Evolutionary conservation across 305 asterid genomes (phyloP).

Genomic region (Rubia balearica): DNA sequence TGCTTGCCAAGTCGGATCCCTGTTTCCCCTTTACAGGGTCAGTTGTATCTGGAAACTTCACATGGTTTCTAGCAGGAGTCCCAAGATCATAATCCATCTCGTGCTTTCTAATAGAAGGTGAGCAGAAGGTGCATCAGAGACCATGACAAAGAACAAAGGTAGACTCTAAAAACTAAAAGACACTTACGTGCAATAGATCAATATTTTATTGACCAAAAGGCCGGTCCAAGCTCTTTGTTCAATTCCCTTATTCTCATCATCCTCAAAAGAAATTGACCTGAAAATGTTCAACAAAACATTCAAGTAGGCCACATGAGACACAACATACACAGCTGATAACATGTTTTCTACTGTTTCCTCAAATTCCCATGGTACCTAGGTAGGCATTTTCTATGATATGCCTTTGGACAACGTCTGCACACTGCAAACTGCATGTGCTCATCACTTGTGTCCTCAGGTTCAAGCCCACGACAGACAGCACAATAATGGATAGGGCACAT

Average conservation of each 20-base stretch:
- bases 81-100: slow-evolving; percentile 36
- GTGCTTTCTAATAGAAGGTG: slow-evolving; percentile 46
- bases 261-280: slow-evolving; percentile 53
- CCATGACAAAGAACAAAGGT: slow-evolving; percentile 9
- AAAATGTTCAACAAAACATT: slow-evolving; percentile 9
- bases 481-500: slow-evolving; percentile 21
- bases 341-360: slow-evolving; percentile 11
- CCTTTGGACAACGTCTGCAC: slow-evolving; percentile 90
- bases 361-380: slow-evolving; percentile 53
- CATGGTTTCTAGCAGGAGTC: slow-evolving; percentile 70
- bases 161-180: slow-evolving; percentile 5
- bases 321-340: slow-evolving; percentile 10
- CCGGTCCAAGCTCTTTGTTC: slow-evolving; percentile 79
- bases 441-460: slow-evolving; percentile 39
- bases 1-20: slow-evolving; percentile 23
- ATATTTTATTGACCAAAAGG: slow-evolving; percentile 59
- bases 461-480: slow-evolving; percentile 47
- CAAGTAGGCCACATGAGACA: slow-evolving; percentile 15
- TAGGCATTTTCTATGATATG: slow-evolving; percentile 84
- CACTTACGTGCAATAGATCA: slow-evolving; percentile 86
- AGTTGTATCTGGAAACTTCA: slow-evolving; percentile 53
- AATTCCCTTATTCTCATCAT: slow-evolving; percentile 27
- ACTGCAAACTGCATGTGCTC: slow-evolving; percentile 77
- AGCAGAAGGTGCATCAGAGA: slow-evolving; percentile 7
- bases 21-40: slow-evolving; percentile 25